phyloP scores from a whole-genome alignment of 2,329 filamentous ascomycete genomes.

The Aspergillus felis region DNA sequence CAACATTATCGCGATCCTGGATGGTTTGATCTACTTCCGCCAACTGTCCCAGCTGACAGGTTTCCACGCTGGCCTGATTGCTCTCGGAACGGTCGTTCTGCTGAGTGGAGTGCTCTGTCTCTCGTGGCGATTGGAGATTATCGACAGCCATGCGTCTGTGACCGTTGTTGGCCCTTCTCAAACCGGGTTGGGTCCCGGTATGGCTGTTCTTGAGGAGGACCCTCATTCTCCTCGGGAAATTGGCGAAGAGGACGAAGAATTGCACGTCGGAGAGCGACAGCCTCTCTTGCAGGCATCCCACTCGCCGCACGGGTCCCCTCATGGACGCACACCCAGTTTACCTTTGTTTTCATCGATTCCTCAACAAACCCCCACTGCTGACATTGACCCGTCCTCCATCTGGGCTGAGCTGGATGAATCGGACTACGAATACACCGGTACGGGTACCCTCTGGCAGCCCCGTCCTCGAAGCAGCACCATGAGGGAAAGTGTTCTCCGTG shows the following conservation, averaged over 20 bases:
- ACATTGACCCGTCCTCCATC: conserved; percentile 71
- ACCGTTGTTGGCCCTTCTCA: conserved; percentile 50
- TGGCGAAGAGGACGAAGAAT: conserved; percentile 35
- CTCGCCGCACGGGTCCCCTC: conserved; percentile 21
- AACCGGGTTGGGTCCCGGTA: conserved; percentile 73
- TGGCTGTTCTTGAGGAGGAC: conserved; percentile 68
- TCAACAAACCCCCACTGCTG: conserved; percentile 50
- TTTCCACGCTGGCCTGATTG: conserved; percentile 67
- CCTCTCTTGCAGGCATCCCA: conserved; percentile 32
- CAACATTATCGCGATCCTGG: conserved; percentile 97
- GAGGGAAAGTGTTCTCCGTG: conserved; percentile 12
- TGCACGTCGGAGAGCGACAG: conserved; percentile 38
- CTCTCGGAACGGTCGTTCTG: conserved; percentile 80
- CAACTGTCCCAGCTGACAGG: conserved; percentile 76
- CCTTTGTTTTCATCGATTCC: conserved; percentile 25
- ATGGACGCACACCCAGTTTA: conserved; percentile 34
- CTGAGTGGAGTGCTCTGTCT: conserved; percentile 84
- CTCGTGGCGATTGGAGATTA: conserved; percentile 84
- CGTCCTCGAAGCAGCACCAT: conserved; percentile 20
- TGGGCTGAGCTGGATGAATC: conserved; percentile 86
- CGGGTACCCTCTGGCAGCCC: conserved; percentile 9
- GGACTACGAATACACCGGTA: conserved; percentile 34
- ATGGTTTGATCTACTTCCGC: conserved; percentile 94
- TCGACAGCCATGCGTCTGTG: conserved; percentile 33
- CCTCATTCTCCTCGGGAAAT: conserved; percentile 22